Evolutionary conservation across 1,139 yeast species (phyloP), one percentile per base, ranked within the genome.

Genomic region (Dujonia santamariae): DNA sequence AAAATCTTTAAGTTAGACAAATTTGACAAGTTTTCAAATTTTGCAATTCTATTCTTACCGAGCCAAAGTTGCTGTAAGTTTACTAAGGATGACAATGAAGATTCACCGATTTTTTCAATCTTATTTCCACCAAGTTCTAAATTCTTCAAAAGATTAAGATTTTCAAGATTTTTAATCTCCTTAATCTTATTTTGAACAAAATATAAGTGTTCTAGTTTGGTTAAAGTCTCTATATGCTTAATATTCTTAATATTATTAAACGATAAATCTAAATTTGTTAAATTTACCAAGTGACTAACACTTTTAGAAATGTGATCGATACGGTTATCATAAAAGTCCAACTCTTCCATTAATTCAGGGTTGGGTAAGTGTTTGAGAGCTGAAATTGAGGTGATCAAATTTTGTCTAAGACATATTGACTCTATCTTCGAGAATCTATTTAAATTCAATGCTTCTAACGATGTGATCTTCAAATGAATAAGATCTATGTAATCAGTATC

Each of bases 41-140:
- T 73, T 1, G 74, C 54, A 36, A 94, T 86, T 41, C 76, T 74
- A 57, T 94, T 94, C 53, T 90, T 88, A 27, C 98, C 98, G 29
- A 94, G 67, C 98, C 98, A 94, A 33, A 94, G 64, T 56, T 90
- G 86, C 43, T 78, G 76, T 35, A 94, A 62, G 34, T 72, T 75
- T 1, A 59, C 59, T 38, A 86, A 62, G 2, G 53, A 49, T 12
- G 72, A 72, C 48, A 90, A 57, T 33, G 72, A 73, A 42, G 80
- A 80, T 26, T 67, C 70, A 6, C 13, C 27, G 37, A 94, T 83
- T 36, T 62, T 62, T 32, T 76, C 75, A 36, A 94, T 77, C 43
- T 79, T 73, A 59, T 94, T 94, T 20, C 97, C 98, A 7, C 98
- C 99, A 28, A 94, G 66, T 56, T 94, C 99, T 40, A 92, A 65